These are phyloP conservation scores for Sporothrix sp. DNA, from an alignment of 2,329 filamentous ascomycete genomes.

Conservation along the genomic window DNA sequence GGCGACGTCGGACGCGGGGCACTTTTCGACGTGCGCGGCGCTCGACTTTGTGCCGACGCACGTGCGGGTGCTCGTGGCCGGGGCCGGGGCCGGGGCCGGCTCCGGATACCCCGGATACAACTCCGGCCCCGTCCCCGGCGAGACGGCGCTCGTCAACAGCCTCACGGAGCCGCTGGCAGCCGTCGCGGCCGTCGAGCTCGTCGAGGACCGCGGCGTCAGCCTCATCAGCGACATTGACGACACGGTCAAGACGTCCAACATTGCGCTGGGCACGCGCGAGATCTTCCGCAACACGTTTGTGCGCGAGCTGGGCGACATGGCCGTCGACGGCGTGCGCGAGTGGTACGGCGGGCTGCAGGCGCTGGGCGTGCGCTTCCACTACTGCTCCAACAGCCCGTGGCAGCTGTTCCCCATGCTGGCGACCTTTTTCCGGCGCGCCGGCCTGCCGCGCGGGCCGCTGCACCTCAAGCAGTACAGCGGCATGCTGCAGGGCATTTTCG, in stretches of 20 bases:
- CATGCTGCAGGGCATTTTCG: conserved; percentile 96
- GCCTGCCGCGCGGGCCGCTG: conserved; percentile 77
- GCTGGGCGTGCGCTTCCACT: conserved; percentile 82
- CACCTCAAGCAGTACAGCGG: conserved; percentile 95
- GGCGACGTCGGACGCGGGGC: conserved; percentile 76
- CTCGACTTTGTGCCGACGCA: conserved; percentile 87
- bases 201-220: conserved; percentile 71
- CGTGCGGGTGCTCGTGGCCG: conserved; percentile 71
- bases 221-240: conserved; percentile 97
- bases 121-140: not conserved
- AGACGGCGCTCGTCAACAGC: conserved; percentile 6
- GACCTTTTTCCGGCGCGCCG: conserved; percentile 71
- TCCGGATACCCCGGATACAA: no score
- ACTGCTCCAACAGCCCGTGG: conserved; percentile 99
- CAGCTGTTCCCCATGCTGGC: conserved; percentile 86
- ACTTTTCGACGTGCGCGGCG: conserved; percentile 71
- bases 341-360: conserved; percentile 75
- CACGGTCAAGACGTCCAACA: conserved; percentile 92
- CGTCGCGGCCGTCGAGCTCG: conserved; percentile 67
- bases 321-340: conserved; percentile 75
- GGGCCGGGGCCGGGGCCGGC: no score
- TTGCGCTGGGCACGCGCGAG: conserved; percentile 75
- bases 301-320: conserved; percentile 70
- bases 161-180: conserved; percentile 62
- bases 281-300: conserved; percentile 97